Evolutionary conservation across 2,329 filamentous ascomycete species (phyloP).

Genomic region (Trichoderma sp.): DNA sequence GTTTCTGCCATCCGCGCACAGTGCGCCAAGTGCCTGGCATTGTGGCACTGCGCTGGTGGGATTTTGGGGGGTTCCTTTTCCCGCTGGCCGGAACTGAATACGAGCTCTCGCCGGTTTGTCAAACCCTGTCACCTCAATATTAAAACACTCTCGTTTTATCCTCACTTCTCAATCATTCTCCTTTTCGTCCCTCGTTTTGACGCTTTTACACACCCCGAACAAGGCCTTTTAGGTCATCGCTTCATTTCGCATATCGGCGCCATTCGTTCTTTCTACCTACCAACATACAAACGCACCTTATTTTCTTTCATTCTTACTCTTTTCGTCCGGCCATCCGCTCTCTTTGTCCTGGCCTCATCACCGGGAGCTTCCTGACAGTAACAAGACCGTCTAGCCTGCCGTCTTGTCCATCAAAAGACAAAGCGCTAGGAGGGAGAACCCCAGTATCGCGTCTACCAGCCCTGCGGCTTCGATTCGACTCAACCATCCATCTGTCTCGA

Average conservation of each 20-base stretch:
- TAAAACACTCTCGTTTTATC: conserved; percentile 22
- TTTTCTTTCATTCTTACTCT: not conserved
- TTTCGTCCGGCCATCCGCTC: conserved; percentile 11
- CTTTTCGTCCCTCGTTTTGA: conserved; percentile 17
- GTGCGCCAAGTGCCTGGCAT: conserved; percentile 1
- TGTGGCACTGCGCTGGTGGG: not conserved
- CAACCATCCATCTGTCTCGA: not conserved
- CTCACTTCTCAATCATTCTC: conserved; percentile 17
- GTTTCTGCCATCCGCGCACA: not conserved
- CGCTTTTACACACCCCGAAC: not conserved
- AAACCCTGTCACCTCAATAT: conserved; percentile 21
- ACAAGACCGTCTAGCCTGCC: not conserved
- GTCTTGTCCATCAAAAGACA: not conserved
- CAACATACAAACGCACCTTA: not conserved
- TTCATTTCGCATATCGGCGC: not conserved
- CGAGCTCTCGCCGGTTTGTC: conserved; percentile 18
- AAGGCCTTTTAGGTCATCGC: conserved; percentile 3
- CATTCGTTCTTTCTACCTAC: conserved; percentile 6
- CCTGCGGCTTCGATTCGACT: conserved; percentile 11
- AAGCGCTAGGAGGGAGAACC: not conserved
- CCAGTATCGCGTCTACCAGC: not conserved
- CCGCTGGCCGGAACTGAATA: conserved; percentile 16
- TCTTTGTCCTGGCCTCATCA: not conserved
- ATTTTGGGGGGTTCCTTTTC: not conserved
- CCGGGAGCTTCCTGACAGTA: not conserved